These are phyloP conservation scores for Ustilaginoidea virens DNA, from an alignment of 2,329 filamentous ascomycete genomes.

Conservation along the genomic window DNA sequence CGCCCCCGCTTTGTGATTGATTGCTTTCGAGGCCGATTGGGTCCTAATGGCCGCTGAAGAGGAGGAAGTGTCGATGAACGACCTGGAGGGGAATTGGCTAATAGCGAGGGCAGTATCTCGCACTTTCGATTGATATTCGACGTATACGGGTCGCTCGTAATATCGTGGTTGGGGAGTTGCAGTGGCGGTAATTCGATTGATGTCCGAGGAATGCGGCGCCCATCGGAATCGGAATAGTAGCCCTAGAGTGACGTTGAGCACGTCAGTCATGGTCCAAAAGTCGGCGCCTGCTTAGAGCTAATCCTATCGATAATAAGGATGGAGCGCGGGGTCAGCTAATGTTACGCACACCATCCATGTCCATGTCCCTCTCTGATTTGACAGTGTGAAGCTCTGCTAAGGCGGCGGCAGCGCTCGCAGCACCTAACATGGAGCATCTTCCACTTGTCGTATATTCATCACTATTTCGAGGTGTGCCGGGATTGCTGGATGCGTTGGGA, in stretches of 20 bases:
- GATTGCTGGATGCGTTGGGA: constrained; percentile 48
- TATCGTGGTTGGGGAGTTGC: constrained; percentile 38
- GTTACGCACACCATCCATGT: constrained; percentile 55
- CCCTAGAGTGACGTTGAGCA: constrained; percentile 25
- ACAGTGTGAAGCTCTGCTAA: constrained; percentile 70
- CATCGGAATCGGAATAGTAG: constrained; percentile 56
- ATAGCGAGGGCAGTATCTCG: constrained; percentile 69
- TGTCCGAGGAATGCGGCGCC: constrained; percentile 44
- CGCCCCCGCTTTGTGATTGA: constrained; percentile 70
- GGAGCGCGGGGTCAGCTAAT: constrained; percentile 10
- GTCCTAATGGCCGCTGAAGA: constrained; percentile 57
- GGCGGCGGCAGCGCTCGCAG: constrained; percentile 64
- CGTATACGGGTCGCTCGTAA: constrained; percentile 61
- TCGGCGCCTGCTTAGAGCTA: no score
- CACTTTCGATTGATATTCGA: constrained; percentile 37
- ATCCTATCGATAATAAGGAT: constrained; percentile 11
- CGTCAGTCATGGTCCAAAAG: constrained; percentile 5
- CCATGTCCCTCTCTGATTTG: constrained; percentile 62
- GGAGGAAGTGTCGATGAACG: constrained; percentile 81
- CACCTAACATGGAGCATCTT: constrained; percentile 30
- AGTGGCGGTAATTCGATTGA: constrained; percentile 62
- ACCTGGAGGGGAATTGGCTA: constrained; percentile 68
- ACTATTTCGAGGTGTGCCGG: constrained; percentile 50
- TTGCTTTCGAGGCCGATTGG: constrained; percentile 64
- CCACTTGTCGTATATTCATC: constrained; percentile 48